phyloP scores from a whole-genome alignment of 441 rosid genomes.

The Adansonia gregorii region DNA sequence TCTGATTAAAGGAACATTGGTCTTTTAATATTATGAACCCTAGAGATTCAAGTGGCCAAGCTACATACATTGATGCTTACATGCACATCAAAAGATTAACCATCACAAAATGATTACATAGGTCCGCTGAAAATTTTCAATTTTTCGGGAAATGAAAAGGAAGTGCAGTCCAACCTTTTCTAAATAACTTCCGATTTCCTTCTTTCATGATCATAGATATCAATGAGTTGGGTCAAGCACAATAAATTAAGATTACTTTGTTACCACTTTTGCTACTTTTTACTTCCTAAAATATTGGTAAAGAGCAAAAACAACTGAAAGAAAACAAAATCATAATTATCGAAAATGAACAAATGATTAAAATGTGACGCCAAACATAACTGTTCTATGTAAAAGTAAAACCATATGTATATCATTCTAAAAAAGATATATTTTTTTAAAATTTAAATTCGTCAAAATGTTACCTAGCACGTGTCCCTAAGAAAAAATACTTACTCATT shows the following conservation, averaged over 20 bases:
- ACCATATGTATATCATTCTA: not conserved
- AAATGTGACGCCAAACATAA: not conserved
- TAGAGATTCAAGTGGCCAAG: not conserved
- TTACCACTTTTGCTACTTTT: not conserved
- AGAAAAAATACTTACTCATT: slow-evolving; percentile 47
- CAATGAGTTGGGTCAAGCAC: slow-evolving; percentile 5
- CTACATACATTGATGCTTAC: not conserved
- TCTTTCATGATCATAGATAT: slow-evolving; percentile 7
- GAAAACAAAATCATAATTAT: not conserved
- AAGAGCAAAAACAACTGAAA: not conserved
- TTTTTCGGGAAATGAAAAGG: not conserved
- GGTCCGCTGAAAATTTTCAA: not conserved
- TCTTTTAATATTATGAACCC: not conserved
- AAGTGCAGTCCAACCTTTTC: not conserved
- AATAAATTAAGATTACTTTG: not conserved
- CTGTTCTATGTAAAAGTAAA: not conserved
- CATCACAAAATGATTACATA: not conserved
- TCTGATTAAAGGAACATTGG: slow-evolving; percentile 38
- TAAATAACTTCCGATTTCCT: not conserved
- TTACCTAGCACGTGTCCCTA: not conserved
- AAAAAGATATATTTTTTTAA: not conserved
- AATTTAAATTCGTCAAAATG: not conserved
- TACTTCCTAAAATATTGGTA: not conserved
- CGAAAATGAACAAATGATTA: not conserved
- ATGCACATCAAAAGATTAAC: not conserved